These are phyloP conservation scores for Pleurotus ostreatus DNA, from an alignment of 768 basidiomycete genomes.

Conservation along the genomic window DNA sequence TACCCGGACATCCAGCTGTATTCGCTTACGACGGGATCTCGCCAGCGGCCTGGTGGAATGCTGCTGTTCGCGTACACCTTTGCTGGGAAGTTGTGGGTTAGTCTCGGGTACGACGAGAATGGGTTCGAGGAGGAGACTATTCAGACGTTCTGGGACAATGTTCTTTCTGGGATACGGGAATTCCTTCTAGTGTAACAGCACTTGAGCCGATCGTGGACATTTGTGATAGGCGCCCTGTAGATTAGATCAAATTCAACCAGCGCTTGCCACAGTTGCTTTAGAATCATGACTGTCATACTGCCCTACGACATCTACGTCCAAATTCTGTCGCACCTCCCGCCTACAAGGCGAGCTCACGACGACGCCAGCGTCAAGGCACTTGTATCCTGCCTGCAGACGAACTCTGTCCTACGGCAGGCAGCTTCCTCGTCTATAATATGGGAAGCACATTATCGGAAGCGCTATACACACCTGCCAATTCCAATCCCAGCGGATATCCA, in stretches of 20 bases:
- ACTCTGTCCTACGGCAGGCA: conserved; percentile 37
- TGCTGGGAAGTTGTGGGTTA: conserved; percentile 71
- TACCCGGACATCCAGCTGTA: conserved; percentile 62
- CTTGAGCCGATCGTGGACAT: not conserved
- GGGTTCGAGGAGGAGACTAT: conserved; percentile 64
- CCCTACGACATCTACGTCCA: conserved; percentile 26
- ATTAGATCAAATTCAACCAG: not conserved
- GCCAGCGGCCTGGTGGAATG: conserved; percentile 77
- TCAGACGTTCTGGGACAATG: conserved; percentile 62
- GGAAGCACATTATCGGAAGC: conserved; percentile 46
- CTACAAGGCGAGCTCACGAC: conserved; percentile 13
- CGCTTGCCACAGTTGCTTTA: not conserved
- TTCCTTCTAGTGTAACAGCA: conserved; percentile 34
- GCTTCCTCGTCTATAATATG: conserved; percentile 40
- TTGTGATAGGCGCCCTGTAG: not conserved
- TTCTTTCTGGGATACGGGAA: conserved; percentile 52
- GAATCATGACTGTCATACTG: conserved; percentile 6
- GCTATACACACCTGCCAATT: conserved; percentile 35
- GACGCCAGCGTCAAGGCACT: conserved; percentile 28
- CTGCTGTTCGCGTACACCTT: conserved; percentile 82
- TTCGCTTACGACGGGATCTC: conserved; percentile 77
- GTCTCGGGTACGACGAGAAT: conserved; percentile 75
- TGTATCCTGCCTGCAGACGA: conserved; percentile 33
- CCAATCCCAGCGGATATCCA: conserved; percentile 11
- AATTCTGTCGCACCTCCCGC: conserved; percentile 19